Base-by-base conservation (phyloP, 2,329 filamentous ascomycete species). In the Fusarium nygamai region DNA sequence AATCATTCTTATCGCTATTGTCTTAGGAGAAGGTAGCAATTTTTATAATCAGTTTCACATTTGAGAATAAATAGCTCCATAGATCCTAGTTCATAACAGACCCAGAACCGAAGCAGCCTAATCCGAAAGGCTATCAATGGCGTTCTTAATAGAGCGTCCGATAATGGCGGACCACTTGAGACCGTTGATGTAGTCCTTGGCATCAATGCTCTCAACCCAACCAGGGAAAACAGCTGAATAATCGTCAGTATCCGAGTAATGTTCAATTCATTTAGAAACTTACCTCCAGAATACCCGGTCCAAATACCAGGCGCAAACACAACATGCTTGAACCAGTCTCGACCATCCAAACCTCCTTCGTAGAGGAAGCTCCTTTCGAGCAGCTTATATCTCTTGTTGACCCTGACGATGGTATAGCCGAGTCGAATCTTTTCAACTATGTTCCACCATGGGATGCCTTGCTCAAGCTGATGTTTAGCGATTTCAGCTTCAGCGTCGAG, bases 301-400 rank as follows among this genome's bases (percentile, higher is more conserved):
- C 95, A 97, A 54, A 96, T 82, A 0, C 95, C 95, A 0, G 95
- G 95, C 3, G 95, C 95, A 83, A 97, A 98, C 3, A 98, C 93
- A 6, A 98, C 92, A 79, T 98, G 96, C 85, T 98, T 98, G 85
- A 96, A 98, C 95, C 95, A 98, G 31, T 86, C 85, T 68, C 96
- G 86, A 3, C 91, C 90, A 80, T 98, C 95, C 27, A 98, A 84
- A 2, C 96, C 96, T 7, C 88, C 86, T 9, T 90, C 84, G 78
- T 94, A 92, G 71, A 98, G 78, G 82, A 98, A 98, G 58, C 91
- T 87, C 22, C 95, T 88, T 82, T 98, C 96, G 1, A 98, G 84
- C 14, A 87, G 86, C 87, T 98, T 97, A 86, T 97, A 97, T 81
- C 93, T 93, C 38, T 86, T 87, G 82, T 98, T 98, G 50, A 92